These are phyloP conservation scores for Tuber microsphaerosporum DNA, from an alignment of 495 filamentous ascomycete species.

Conservation along the genomic window DNA sequence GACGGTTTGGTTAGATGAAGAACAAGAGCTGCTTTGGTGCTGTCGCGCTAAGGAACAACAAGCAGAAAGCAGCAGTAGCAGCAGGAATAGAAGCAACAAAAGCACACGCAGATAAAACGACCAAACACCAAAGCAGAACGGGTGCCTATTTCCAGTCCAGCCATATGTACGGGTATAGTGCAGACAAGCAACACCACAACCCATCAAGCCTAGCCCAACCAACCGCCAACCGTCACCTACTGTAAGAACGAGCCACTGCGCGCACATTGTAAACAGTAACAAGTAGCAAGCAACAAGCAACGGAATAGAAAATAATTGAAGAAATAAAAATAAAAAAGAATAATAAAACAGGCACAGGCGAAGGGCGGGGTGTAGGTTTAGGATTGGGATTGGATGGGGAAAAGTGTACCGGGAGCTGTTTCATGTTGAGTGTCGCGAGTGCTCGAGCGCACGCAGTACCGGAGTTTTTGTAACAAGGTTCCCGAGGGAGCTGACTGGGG, in stretches of 20 bases:
- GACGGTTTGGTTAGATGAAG: conserved; percentile 19
- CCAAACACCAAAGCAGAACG: conserved; percentile 37
- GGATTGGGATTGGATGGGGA: conserved; percentile 35
- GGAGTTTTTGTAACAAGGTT: conserved; percentile 37
- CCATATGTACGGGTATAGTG: conserved; percentile 38
- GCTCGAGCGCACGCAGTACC: conserved; percentile 37
- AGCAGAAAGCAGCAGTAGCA: conserved; percentile 4
- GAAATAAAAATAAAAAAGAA: conserved; percentile 27
- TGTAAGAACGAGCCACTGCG: neutral
- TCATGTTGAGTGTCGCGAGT: conserved; percentile 39
- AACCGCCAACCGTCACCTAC: neutral
- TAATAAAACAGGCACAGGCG: conserved; percentile 22
- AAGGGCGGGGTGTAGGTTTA: conserved; percentile 39
- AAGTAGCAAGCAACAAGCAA: conserved; percentile 23
- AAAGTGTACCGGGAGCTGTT: conserved; percentile 40
- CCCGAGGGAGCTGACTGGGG: conserved; percentile 23
- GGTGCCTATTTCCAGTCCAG: conserved; percentile 34
- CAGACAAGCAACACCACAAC: conserved; percentile 6
- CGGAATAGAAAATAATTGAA: conserved; percentile 12
- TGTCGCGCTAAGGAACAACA: conserved; percentile 26
- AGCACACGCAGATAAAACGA: conserved; percentile 34
- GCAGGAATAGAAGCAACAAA: conserved; percentile 23
- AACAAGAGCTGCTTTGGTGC: conserved; percentile 28
- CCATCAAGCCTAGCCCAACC: neutral
- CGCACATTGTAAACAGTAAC: conserved; percentile 8